A percentile compares a stretch with the other conserved stretches of the same genome.
Conservation (phyloP, 106 monocot genomes). For the Apostasia shenzhenica region DNA sequence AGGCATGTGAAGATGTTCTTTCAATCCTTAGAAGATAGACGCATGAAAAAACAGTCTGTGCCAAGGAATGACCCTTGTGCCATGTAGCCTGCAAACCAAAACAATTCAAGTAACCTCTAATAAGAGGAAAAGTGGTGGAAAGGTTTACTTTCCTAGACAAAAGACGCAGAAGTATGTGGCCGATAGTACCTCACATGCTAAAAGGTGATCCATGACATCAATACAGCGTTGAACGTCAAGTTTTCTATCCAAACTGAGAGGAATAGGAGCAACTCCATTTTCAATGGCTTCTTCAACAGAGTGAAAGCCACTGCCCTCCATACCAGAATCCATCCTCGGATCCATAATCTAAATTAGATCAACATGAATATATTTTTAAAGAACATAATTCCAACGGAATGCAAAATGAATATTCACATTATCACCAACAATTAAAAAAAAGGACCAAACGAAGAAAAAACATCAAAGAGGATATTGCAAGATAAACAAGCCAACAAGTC, state of each 20-base stretch:
- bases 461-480: no score
- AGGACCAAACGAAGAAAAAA: no score
- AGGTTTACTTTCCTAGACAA: neutral
- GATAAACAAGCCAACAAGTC: no score
- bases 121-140: neutral
- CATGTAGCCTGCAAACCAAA: slow-evolving; percentile 75
- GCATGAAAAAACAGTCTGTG: slow-evolving; percentile 97
- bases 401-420: no score
- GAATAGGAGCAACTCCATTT: slow-evolving; percentile 81
- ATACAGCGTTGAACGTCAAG: slow-evolving; percentile 69
- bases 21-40: slow-evolving; percentile 87
- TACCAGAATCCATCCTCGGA: slow-evolving; percentile 99
- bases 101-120: slow-evolving; percentile 11
- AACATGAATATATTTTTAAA: neutral
- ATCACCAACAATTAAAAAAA: no score
- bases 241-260: slow-evolving; percentile 72
- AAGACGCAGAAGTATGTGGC: neutral
- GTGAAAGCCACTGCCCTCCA: slow-evolving; percentile 57
- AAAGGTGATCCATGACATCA: slow-evolving; percentile 96
- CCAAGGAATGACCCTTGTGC: slow-evolving; percentile 88
- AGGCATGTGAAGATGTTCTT: slow-evolving; percentile 85
- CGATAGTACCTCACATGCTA: slow-evolving; percentile 80
- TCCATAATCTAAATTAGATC: slow-evolving; percentile 81
- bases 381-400: no score
- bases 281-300: slow-evolving; percentile 97